Conservation (phyloP, 202 grass and related monocot genomes). For the Panicum hallii region DNA sequence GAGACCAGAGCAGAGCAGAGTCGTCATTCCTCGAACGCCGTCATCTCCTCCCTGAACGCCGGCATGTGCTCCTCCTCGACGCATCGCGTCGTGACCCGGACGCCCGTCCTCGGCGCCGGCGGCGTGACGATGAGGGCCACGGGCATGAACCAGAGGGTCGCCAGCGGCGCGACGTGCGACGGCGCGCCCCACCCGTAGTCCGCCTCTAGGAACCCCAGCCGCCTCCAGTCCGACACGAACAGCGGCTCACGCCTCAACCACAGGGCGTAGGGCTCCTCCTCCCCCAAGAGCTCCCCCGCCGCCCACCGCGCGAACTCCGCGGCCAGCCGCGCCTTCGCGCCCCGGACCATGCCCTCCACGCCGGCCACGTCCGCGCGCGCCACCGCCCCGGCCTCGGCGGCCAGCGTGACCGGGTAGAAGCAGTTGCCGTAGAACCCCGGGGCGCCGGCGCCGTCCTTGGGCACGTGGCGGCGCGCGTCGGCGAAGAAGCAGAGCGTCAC, state of each 20-base stretch:
- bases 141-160: slow-evolving; percentile 54
- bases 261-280: slow-evolving; percentile 60
- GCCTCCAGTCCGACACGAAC: slow-evolving; percentile 72
- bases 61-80: slow-evolving; percentile 61
- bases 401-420: slow-evolving; percentile 62
- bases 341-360: slow-evolving; percentile 57
- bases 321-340: slow-evolving; percentile 48
- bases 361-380: slow-evolving; percentile 24
- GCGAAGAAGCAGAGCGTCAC: slow-evolving; percentile 69
- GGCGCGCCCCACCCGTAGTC: slow-evolving; percentile 71
- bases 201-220: slow-evolving; percentile 64
- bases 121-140: slow-evolving; percentile 62
- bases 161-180: slow-evolving; percentile 65
- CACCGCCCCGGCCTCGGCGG: slow-evolving; percentile 29
- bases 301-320: slow-evolving; percentile 57
- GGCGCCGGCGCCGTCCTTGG: too few species aligned
- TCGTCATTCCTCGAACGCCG: slow-evolving; percentile 9
- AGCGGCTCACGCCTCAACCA: slow-evolving; percentile 49
- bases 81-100: slow-evolving; percentile 62
- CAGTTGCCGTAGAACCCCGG: slow-evolving; percentile 70
- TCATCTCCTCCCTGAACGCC: slow-evolving; percentile 59
- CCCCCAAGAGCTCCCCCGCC: slow-evolving; percentile 37
- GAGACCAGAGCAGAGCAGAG: too few species aligned
- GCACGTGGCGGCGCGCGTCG: slow-evolving; percentile 55
- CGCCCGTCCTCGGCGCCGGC: slow-evolving; percentile 49